Percentiles rank a stretch among this genome's conserved stretches.
Conservation (phyloP, 768 basidiomycete genomes). For the Naematelia encephala region DNA sequence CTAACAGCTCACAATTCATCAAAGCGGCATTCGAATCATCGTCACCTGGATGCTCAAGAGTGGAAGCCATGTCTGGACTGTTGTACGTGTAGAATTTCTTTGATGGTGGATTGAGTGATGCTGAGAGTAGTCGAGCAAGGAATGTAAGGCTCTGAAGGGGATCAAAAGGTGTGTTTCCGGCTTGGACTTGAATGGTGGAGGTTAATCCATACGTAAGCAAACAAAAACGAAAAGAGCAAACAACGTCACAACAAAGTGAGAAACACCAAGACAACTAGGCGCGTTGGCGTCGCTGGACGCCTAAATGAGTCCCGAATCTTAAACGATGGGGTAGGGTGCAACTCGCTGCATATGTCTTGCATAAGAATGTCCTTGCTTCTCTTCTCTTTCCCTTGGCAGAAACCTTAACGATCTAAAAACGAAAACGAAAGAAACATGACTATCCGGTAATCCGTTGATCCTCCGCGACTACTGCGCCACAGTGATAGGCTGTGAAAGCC, state of each 20-base stretch:
- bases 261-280: neutral
- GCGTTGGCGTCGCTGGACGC: too few species aligned
- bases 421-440: neutral
- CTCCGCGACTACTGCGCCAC: constrained; percentile 8
- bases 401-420: too few species aligned
- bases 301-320: too few species aligned
- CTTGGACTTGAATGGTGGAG: neutral
- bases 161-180: neutral
- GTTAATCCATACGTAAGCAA: neutral
- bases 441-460: too few species aligned
- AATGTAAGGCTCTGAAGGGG: neutral
- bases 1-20: neutral
- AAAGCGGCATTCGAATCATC: neutral
- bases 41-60: neutral
- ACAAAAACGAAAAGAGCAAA: neutral
- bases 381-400: too few species aligned
- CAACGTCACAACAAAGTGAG: too few species aligned
- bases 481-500: constrained; percentile 16
- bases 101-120: too few species aligned
- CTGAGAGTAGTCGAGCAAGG: too few species aligned
- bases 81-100: too few species aligned
- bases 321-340: too few species aligned
- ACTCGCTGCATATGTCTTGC: too few species aligned
- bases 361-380: too few species aligned
- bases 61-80: neutral